These are phyloP conservation scores for Suzukiozyma palmioleophila DNA, from an alignment of 1,139 yeast species.

Conservation along the genomic window DNA sequence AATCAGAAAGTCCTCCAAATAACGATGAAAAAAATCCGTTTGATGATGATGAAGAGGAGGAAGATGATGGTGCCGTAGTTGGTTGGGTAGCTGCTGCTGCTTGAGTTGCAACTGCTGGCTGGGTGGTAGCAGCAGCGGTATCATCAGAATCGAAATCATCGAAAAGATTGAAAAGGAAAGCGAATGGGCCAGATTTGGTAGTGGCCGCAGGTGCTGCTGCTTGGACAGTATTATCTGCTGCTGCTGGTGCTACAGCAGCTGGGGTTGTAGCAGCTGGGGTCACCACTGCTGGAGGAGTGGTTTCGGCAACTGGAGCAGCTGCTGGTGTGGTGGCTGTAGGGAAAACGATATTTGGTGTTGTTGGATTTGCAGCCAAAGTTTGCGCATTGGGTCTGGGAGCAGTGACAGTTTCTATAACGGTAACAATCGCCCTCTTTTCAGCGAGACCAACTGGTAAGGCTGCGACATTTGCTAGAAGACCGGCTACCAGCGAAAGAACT, in stretches of 20 bases:
- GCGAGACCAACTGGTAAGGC: constrained; percentile 2
- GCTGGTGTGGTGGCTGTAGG: constrained; percentile 8
- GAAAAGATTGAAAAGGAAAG: background rate
- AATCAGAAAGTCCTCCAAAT: constrained; percentile 1
- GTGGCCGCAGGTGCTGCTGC: constrained; percentile 6
- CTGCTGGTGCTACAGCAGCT: constrained; percentile 3
- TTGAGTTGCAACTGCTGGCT: constrained; percentile 13
- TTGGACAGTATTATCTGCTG: constrained; percentile 1
- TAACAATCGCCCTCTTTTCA: constrained; percentile 3
- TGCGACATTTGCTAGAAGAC: constrained; percentile 2
- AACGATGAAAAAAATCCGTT: constrained; percentile 1
- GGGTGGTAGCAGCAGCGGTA: constrained; percentile 19
- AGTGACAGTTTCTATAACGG: constrained; percentile 1
- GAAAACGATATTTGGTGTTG: constrained; percentile 8
- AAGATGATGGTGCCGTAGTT: constrained; percentile 6
- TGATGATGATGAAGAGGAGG: constrained; percentile 4
- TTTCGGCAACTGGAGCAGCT: constrained; percentile 13
- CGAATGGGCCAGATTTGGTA: constrained; percentile 1
- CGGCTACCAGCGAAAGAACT: constrained; percentile 4
- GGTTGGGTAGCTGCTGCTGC: constrained; percentile 8
- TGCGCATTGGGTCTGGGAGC: background rate
- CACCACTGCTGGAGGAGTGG: constrained; percentile 7
- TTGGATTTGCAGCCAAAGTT: background rate
- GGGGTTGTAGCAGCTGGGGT: constrained; percentile 3
- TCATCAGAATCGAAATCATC: background rate